Evolutionary conservation across 169 alveolate genomes (phyloP).

Genomic region (Plasmodium vivax): DNA sequence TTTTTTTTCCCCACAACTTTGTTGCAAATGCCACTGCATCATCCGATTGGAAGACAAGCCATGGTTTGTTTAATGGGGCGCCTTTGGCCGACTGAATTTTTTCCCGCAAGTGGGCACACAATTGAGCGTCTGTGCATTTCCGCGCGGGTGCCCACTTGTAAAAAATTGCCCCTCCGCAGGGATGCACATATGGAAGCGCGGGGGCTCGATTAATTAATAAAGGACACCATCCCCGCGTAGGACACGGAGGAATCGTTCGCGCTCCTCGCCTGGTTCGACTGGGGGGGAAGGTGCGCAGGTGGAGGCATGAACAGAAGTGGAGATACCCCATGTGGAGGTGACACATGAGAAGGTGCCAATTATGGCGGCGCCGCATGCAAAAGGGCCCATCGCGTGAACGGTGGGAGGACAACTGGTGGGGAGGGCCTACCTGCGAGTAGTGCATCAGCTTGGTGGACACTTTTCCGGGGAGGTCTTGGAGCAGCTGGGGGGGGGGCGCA

Average conservation of each 20-base stretch:
- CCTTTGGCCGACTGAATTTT: background rate
- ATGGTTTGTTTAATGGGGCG: background rate
- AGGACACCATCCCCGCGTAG: constrained; percentile 88
- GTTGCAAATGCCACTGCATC: background rate
- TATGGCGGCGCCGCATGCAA: too few species aligned
- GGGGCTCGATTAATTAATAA: constrained; percentile 6
- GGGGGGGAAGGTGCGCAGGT: constrained; percentile 76
- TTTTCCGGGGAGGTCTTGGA: constrained; percentile 22
- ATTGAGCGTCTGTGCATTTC: background rate
- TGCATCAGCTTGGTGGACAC: constrained; percentile 56
- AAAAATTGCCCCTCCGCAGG: background rate
- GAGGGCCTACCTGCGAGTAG: constrained; percentile 37
- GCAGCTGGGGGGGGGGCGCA: background rate
- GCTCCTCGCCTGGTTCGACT: constrained; percentile 85
- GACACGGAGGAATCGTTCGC: constrained; percentile 90
- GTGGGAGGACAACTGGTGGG: background rate
- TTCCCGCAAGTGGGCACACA: background rate
- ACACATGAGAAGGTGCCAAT: too few species aligned
- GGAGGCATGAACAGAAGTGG: background rate
- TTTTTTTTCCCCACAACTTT: background rate
- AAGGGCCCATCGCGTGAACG: background rate
- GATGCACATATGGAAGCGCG: background rate
- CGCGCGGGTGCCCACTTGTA: background rate
- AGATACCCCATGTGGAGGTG: background rate
- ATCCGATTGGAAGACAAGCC: background rate